Conservation (phyloP, 345 rosid genomes). For the Gossypium herbaceum region DNA sequence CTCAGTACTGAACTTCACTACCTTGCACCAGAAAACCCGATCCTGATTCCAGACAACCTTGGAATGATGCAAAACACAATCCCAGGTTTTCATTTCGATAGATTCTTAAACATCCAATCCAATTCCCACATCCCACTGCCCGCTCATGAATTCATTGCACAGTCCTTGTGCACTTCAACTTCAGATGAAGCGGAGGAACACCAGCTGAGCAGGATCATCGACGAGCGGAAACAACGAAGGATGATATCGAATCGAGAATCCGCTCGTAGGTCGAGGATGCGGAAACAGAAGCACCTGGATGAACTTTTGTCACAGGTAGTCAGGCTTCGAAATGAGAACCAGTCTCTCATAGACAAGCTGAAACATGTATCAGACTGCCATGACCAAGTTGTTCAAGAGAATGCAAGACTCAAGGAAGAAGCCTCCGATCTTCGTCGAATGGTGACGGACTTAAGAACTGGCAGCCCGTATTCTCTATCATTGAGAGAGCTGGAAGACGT, state of each 20-base stretch:
- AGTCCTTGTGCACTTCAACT: slow-evolving; percentile 61
- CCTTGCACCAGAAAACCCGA: slow-evolving; percentile 35
- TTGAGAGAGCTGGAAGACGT: slow-evolving; percentile 52
- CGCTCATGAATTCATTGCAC: slow-evolving; percentile 33
- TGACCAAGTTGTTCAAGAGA: slow-evolving; percentile 62
- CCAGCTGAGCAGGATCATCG: slow-evolving; percentile 45
- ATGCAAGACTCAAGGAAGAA: slow-evolving; percentile 76
- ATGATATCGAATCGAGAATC: slow-evolving; percentile 97
- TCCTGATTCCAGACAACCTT: slow-evolving; percentile 32
- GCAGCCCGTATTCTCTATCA: slow-evolving; percentile 40
- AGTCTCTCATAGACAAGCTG: slow-evolving; percentile 57
- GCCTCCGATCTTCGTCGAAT: slow-evolving; percentile 68
- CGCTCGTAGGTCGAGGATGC: slow-evolving; percentile 92
- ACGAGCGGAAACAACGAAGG: slow-evolving; percentile 87
- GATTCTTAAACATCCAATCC: slow-evolving; percentile 31
- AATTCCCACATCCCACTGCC: slow-evolving; percentile 32
- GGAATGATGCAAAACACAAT: slow-evolving; percentile 29
- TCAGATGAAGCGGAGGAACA: slow-evolving; percentile 75
- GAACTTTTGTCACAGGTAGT: slow-evolving; percentile 86
- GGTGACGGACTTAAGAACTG: slow-evolving; percentile 45
- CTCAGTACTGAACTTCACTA: slow-evolving; percentile 41
- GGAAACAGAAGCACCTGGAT: slow-evolving; percentile 93
- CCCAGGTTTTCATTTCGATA: slow-evolving; percentile 43
- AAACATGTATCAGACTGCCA: slow-evolving; percentile 61
- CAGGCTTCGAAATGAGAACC: slow-evolving; percentile 69